Evolutionary conservation across 2,329 filamentous ascomycete species (phyloP).

Genomic region (Akanthomyces dipterigenus): DNA sequence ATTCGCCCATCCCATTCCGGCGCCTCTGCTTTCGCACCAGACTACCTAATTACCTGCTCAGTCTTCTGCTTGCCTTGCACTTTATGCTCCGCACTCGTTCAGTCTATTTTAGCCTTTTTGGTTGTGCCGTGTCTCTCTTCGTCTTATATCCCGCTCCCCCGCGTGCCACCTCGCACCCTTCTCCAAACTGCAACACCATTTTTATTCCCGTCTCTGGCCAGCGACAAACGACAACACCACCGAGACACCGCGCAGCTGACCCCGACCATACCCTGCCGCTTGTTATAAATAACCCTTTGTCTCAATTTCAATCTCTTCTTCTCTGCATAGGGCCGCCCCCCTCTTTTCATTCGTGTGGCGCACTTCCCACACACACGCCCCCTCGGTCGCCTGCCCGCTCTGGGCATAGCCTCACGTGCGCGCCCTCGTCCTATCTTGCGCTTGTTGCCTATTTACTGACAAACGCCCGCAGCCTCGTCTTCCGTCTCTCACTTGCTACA

Average conservation of each 20-base stretch:
- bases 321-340: neutral
- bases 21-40: neutral
- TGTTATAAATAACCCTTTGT: neutral
- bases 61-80: too few species aligned
- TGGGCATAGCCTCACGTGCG: constrained; percentile 11
- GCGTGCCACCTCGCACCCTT: neutral
- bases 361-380: neutral
- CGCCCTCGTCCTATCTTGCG: neutral
- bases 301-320: neutral
- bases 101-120: neutral
- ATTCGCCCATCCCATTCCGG: neutral
- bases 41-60: too few species aligned
- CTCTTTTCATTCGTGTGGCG: neutral
- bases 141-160: constrained; percentile 5
- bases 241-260: neutral
- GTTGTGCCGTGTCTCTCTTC: neutral
- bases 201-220: neutral
- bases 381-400: constrained; percentile 6
- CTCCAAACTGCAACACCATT: neutral
- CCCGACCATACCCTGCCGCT: neutral
- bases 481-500: neutral
- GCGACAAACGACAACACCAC: neutral
- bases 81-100: neutral
- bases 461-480: constrained; percentile 2
- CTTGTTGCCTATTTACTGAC: neutral